Percentiles rank a stretch among this genome's conserved stretches.
phyloP scores from a whole-genome alignment of 805 yeast genomes.

The Lachancea quebecensis region DNA sequence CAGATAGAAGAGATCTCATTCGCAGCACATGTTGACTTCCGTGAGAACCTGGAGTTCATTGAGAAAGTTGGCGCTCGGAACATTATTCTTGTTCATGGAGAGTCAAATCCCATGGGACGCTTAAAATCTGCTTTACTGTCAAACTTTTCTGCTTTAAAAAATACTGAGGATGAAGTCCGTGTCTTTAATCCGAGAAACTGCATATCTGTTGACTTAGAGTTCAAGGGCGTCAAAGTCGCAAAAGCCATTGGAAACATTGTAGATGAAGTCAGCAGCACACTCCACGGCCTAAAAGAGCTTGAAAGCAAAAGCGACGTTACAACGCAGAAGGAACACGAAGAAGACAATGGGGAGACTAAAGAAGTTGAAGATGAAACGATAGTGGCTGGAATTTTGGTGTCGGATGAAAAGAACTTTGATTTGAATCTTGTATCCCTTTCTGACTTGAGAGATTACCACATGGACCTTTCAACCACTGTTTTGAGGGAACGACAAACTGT shows the following conservation, averaged over 20 bases:
- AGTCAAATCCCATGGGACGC: slow-evolving; percentile 97
- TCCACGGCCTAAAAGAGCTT: not conserved
- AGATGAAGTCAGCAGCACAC: slow-evolving; percentile 31
- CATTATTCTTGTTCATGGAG: slow-evolving; percentile 94
- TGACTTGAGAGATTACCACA: slow-evolving; percentile 76
- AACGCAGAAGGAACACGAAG: not conserved
- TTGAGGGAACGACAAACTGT: slow-evolving; percentile 77
- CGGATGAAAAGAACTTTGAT: slow-evolving; percentile 72
- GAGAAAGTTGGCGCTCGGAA: slow-evolving; percentile 79
- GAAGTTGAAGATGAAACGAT: slow-evolving; percentile 31
- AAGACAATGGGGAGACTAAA: slow-evolving; percentile 44
- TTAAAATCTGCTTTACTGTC: slow-evolving; percentile 86
- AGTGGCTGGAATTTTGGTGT: slow-evolving; percentile 80
- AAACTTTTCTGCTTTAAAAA: slow-evolving; percentile 72
- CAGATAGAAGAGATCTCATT: slow-evolving; percentile 90
- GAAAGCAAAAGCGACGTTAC: not conserved
- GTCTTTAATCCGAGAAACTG: slow-evolving; percentile 92
- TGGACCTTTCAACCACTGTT: slow-evolving; percentile 78
- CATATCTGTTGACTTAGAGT: slow-evolving; percentile 65
- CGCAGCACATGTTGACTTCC: slow-evolving; percentile 99
- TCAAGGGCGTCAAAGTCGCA: slow-evolving; percentile 79
- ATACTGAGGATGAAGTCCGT: slow-evolving; percentile 82
- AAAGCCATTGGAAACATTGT: slow-evolving; percentile 60
- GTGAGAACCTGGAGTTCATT: slow-evolving; percentile 86
- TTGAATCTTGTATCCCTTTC: slow-evolving; percentile 73